Percentiles rank a stretch among this genome's conserved stretches.
Evolutionary conservation across 306 rosid species (phyloP).

Genomic region (Potentilla sterilis): DNA sequence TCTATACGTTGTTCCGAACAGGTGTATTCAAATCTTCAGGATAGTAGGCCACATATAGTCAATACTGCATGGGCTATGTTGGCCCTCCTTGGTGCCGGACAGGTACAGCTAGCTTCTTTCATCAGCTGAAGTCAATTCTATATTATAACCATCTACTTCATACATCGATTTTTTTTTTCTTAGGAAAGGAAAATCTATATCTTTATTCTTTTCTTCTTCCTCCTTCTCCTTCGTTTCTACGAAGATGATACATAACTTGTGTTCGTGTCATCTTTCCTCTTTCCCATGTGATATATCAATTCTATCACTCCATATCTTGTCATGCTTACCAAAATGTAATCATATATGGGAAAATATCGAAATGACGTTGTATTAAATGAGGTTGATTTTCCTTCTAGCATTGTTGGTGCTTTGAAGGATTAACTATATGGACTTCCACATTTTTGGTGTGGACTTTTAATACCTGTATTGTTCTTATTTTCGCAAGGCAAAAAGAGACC

Average conservation of each 20-base stretch:
- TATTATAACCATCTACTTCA: not conserved
- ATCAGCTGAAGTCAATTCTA: not conserved
- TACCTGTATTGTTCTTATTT: not conserved
- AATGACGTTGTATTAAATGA: not conserved
- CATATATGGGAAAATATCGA: not conserved
- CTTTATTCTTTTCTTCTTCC: not conserved
- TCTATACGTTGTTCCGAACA: conserved; percentile 2
- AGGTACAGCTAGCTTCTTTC: conserved; percentile 18
- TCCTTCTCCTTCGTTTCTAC: not conserved
- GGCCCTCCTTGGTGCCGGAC: conserved; percentile 39
- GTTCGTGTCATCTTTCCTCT: not conserved
- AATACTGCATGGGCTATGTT: conserved; percentile 40
- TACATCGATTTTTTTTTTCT: not conserved
- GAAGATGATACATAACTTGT: not conserved
- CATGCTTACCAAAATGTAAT: not conserved
- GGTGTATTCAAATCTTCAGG: conserved; percentile 35
- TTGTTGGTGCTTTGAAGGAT: not conserved
- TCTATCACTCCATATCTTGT: not conserved
- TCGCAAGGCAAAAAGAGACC: conserved; percentile 32
- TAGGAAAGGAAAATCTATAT: not conserved
- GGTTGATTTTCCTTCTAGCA: not conserved
- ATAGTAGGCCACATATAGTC: conserved; percentile 35
- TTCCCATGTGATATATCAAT: not conserved
- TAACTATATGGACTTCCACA: not conserved
- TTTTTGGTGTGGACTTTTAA: not conserved